Percentiles rank a stretch among this genome's conserved stretches.
Conservation (phyloP, 805 yeast species). For the Candida silvicultrix region DNA sequence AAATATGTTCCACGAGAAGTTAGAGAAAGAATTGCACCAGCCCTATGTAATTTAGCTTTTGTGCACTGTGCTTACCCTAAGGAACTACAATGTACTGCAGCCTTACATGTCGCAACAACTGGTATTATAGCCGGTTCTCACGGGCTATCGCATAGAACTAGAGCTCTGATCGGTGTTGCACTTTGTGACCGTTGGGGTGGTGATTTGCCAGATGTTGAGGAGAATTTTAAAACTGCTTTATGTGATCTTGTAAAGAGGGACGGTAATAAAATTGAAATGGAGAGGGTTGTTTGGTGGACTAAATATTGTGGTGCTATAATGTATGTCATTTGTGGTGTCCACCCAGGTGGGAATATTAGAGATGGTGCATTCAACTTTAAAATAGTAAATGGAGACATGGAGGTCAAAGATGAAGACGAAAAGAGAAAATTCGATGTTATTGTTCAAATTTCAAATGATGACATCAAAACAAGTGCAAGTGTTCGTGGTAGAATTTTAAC, state of each 20-base stretch:
- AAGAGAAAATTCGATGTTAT: slow-evolving; percentile 32
- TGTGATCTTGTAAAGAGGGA: slow-evolving; percentile 44
- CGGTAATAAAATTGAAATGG: slow-evolving; percentile 35
- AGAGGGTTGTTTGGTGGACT: slow-evolving; percentile 63
- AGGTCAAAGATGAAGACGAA: slow-evolving; percentile 24
- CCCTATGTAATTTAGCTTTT: slow-evolving; percentile 67
- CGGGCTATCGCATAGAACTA: slow-evolving; percentile 64
- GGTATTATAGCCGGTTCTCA: slow-evolving; percentile 74
- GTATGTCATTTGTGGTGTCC: slow-evolving; percentile 75
- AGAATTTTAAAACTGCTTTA: slow-evolving; percentile 35
- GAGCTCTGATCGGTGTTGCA: slow-evolving; percentile 69
- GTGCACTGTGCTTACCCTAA: slow-evolving; percentile 74
- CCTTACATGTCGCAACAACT: slow-evolving; percentile 63
- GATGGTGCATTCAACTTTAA: slow-evolving; percentile 48
- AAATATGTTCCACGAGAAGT: slow-evolving; percentile 53
- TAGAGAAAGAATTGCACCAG: slow-evolving; percentile 55
- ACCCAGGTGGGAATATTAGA: slow-evolving; percentile 74
- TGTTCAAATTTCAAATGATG: slow-evolving; percentile 42
- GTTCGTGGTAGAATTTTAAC: slow-evolving; percentile 53
- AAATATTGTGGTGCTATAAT: slow-evolving; percentile 64
- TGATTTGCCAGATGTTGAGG: slow-evolving; percentile 55
- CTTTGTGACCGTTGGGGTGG: slow-evolving; percentile 82
- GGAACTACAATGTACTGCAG: slow-evolving; percentile 70
- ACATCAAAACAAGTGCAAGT: slow-evolving; percentile 51
- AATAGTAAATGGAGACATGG: slow-evolving; percentile 23